A percentile compares a stretch with the other conserved stretches of the same genome.
These are phyloP conservation scores for Vishniacozyma victoriae DNA, from an alignment of 768 basidiomycete species.

Conservation along the genomic window DNA sequence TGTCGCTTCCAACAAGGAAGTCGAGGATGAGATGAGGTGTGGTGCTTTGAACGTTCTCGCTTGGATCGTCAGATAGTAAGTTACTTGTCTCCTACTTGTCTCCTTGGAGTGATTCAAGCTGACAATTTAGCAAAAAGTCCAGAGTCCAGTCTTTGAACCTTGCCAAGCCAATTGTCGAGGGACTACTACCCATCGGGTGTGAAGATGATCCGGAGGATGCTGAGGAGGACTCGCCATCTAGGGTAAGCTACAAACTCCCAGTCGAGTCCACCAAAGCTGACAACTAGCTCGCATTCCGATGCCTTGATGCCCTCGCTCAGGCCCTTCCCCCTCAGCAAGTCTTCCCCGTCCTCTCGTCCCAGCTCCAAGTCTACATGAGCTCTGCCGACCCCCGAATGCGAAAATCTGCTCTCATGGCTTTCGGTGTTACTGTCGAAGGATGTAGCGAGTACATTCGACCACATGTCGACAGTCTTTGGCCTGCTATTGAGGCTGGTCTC, in stretches of 20 bases:
- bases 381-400: conserved; percentile 72
- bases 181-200: conserved; percentile 86
- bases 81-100: conserved; percentile 6
- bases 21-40: conserved; percentile 74
- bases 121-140: conserved; percentile 72
- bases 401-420: conserved; percentile 87
- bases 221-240: conserved; percentile 81
- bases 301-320: conserved; percentile 86
- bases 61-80: conserved; percentile 94
- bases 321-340: conserved; percentile 90
- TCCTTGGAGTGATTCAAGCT: conserved; percentile 3
- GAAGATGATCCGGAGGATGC: conserved; percentile 89
- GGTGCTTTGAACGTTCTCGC: conserved; percentile 87
- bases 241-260: conserved; percentile 54
- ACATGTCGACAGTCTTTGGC: conserved; percentile 86
- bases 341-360: conserved; percentile 78
- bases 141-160: conserved; percentile 83
- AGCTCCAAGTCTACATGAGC: conserved; percentile 78
- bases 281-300: conserved; percentile 78
- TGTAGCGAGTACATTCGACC: conserved; percentile 98
- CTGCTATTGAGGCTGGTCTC: conserved; percentile 81
- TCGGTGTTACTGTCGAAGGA: conserved; percentile 93
- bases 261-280: conserved; percentile 1
- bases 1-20: conserved; percentile 69
- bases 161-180: conserved; percentile 76